Percentiles rank a stretch among this genome's conserved stretches.
phyloP scores from a whole-genome alignment of 2,329 filamentous ascomycete species.

The Hypocrella siamensis region DNA sequence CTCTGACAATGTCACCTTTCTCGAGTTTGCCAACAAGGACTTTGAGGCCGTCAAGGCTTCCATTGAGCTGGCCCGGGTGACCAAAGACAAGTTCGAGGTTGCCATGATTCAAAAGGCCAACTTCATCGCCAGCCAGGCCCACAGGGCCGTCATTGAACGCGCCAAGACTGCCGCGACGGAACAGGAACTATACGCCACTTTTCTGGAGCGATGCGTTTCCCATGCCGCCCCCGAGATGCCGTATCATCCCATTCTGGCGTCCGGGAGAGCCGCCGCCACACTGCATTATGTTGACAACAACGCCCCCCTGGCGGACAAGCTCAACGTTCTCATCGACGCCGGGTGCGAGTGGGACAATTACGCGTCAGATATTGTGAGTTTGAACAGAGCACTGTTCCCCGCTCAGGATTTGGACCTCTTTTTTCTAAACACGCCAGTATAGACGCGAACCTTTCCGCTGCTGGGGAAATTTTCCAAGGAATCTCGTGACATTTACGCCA shows the following conservation, averaged over 20 bases:
- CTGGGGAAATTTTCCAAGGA: slow-evolving; percentile 54
- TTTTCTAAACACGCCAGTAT: background rate
- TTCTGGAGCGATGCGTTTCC: slow-evolving; percentile 61
- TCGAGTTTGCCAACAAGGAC: slow-evolving; percentile 52
- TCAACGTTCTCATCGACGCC: slow-evolving; percentile 72
- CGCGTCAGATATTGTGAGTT: slow-evolving; percentile 45
- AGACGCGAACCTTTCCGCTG: slow-evolving; percentile 81
- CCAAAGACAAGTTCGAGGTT: slow-evolving; percentile 64
- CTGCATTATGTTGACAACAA: slow-evolving; percentile 80
- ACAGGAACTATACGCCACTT: slow-evolving; percentile 66
- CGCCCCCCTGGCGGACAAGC: slow-evolving; percentile 50
- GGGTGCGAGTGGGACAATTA: slow-evolving; percentile 65
- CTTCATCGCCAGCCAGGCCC: slow-evolving; percentile 49
- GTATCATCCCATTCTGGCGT: slow-evolving; percentile 75
- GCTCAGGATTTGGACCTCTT: background rate
- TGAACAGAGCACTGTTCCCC: no score
- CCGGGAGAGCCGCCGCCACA: slow-evolving; percentile 65
- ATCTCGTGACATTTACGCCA: slow-evolving; percentile 60
- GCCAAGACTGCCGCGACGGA: slow-evolving; percentile 58
- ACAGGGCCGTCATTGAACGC: slow-evolving; percentile 43
- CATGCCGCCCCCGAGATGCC: slow-evolving; percentile 69
- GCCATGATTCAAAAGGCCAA: slow-evolving; percentile 60
- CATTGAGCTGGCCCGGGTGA: slow-evolving; percentile 51
- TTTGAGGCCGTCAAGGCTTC: slow-evolving; percentile 38
- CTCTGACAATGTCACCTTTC: slow-evolving; percentile 54